These are phyloP conservation scores for Maudiozyma turicensis DNA, from an alignment of 805 yeast species.

Conservation along the genomic window DNA sequence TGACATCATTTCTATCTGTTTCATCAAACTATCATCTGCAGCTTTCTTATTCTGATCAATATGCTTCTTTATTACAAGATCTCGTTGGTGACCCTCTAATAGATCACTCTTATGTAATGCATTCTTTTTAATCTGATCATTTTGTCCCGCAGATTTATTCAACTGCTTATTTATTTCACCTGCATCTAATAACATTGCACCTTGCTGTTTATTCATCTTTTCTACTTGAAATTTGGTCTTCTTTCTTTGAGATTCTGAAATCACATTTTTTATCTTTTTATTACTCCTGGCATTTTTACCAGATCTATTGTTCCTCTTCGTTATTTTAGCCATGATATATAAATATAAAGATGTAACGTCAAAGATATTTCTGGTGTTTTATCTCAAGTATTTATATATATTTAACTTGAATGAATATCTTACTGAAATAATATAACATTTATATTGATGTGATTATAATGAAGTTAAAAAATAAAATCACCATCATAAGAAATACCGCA, in stretches of 20 bases:
- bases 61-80: slow-evolving; percentile 15
- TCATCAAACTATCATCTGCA: slow-evolving; percentile 21
- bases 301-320: neutral
- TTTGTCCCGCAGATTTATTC: neutral
- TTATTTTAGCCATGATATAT: neutral
- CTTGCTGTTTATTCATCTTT: slow-evolving; percentile 15
- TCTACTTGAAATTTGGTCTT: slow-evolving; percentile 19
- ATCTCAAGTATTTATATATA: too few relatives aligned
- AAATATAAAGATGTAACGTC: too few relatives aligned
- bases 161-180: slow-evolving; percentile 2
- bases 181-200: slow-evolving; percentile 7
- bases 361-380: too few relatives aligned
- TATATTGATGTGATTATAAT: too few relatives aligned
- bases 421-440: too few relatives aligned
- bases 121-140: neutral
- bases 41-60: slow-evolving; percentile 17
- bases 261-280: slow-evolving; percentile 4
- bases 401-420: too few relatives aligned
- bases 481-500: neutral
- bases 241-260: slow-evolving; percentile 19
- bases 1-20: slow-evolving; percentile 28
- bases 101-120: slow-evolving; percentile 14
- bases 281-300: neutral
- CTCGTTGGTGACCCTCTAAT: slow-evolving; percentile 21
- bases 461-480: too few relatives aligned